Evolutionary conservation across 2,329 filamentous ascomycete genomes (phyloP), one percentile per base, ranked within the genome.

Genomic region (Akanthomyces uredinophilus): DNA sequence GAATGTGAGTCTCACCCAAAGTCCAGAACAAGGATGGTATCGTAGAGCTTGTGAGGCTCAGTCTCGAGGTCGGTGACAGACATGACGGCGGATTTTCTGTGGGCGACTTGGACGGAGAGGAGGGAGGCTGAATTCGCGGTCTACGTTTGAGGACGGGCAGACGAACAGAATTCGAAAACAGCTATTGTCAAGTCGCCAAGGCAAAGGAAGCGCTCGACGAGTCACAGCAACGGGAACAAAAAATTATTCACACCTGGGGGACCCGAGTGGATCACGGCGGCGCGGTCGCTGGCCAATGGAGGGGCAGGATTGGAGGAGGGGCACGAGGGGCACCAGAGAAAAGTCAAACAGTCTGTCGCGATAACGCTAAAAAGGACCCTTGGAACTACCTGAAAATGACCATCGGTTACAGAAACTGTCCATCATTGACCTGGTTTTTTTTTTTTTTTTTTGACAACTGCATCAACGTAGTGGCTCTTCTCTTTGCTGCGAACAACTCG

Each of bases 1-100:
- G 4, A 22, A 49, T 53, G 54, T 56, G 58, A 20, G 53, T 63
- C 61, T 58, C 60, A 88, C 58, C 78, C 88, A 72, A 90, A 91
- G 74, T 91, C 88, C 68, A 91, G 78, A 66, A 88, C 85, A 66
- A 91, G 78, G 68, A 91, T 88, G 66, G 88, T 91, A 29, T 57
- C 54, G 54, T 57, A 57, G 54, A 57, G 54, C 54, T 57, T 47
- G 54, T 57, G 54, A 57, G 54, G 54, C 54, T 47, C 54, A 22
- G 54, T 57, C 54, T 57, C 54, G 14, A 37, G 43, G 43, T 57
- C 54, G 54, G 54, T 39, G 43, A 24, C 43, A n/a, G 54, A 57
- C 54, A 57, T 57, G 54, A 27, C 22, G 54, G 35, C 11, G 35
- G 32, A 54, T 41, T 27, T 37, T 52, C 49, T 35, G 37, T 35